Base-by-base conservation (phyloP, 805 yeast genomes). In the Kluyveromyces dobzhanskii region DNA sequence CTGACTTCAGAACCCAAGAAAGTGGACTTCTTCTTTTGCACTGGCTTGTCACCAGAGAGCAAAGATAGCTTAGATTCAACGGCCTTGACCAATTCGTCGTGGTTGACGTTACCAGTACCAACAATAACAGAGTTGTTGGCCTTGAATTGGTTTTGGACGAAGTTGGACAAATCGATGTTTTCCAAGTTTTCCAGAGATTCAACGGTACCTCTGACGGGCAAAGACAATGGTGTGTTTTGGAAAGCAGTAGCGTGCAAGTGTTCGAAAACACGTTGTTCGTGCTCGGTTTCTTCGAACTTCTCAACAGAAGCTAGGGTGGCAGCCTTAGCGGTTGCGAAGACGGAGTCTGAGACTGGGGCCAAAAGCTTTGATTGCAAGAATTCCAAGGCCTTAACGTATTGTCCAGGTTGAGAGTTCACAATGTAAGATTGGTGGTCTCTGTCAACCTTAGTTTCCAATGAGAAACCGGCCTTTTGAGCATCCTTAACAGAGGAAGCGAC, bases 1-100 rank as follows among this genome's bases (percentile, higher is more conserved):
- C 88, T 78, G 49, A 82, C 80, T 61, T 84, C 94, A 34, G 92
- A 82, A 61, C 94, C 94, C 61, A 84, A 72, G 75, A 83, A 84
- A 40, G 76, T 60, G 44, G 84, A 75, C 49, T 71, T 70, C 38
- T 54, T 50, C 40, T 70, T 69, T 49, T 70, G 67, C 38, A 66
- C 67, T 41, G 72, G 59, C 48, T 83, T 85, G 37, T 70, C 62
- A 39, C 75, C 66, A 24, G 79, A 51, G 35, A 65, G 49, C 43
- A 70, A 51, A 10, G 50, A 43, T 39, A 76, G 56, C 43, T 69
- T 53, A 44, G 70, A 60, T 56, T 78, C 79, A 44, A 83, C 76
- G 40, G 80, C 70, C 44, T 76, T 78, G 44, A 80, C 85, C 47
- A 84, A 68, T 42, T 73, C 72, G 25, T 80, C 82, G 67, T 83